These are phyloP conservation scores for Yamadazyma sp. DNA, from an alignment of 1,139 yeast genomes.

Conservation along the genomic window DNA sequence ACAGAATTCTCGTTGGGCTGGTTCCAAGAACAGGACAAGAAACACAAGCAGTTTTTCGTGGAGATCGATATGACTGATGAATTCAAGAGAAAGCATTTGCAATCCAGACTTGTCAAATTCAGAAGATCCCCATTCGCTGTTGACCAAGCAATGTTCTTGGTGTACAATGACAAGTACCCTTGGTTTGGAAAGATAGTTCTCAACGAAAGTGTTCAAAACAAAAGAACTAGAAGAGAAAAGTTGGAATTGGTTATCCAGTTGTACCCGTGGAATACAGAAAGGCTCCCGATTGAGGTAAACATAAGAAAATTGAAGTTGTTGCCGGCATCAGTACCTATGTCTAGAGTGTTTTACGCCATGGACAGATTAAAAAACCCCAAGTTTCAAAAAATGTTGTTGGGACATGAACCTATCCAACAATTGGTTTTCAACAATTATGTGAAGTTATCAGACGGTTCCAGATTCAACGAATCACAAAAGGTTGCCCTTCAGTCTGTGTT, in stretches of 20 bases:
- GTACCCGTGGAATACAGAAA: slow-evolving; percentile 56
- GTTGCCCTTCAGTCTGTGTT: slow-evolving; percentile 67
- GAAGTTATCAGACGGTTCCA: slow-evolving; percentile 42
- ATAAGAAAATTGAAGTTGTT: slow-evolving; percentile 46
- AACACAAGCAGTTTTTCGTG: slow-evolving; percentile 38
- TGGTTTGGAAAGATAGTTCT: slow-evolving; percentile 51
- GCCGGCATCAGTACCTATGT: slow-evolving; percentile 64
- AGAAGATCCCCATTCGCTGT: slow-evolving; percentile 49
- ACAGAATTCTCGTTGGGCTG: slow-evolving; percentile 48
- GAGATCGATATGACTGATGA: slow-evolving; percentile 39
- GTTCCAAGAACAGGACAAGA: slow-evolving; percentile 50
- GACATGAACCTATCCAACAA: slow-evolving; percentile 60
- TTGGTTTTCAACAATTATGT: slow-evolving; percentile 56
- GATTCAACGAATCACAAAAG: slow-evolving; percentile 63
- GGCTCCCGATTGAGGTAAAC: slow-evolving; percentile 46
- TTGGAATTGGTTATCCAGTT: slow-evolving; percentile 51
- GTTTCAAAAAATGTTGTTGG: slow-evolving; percentile 59
- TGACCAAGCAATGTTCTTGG: slow-evolving; percentile 48
- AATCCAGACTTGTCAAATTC: slow-evolving; percentile 39
- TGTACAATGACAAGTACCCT: slow-evolving; percentile 37
- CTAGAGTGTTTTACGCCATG: slow-evolving; percentile 66
- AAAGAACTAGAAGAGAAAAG: slow-evolving; percentile 20
- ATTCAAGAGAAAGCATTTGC: slow-evolving; percentile 41
- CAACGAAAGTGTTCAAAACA: slow-evolving; percentile 29
- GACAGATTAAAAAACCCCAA: slow-evolving; percentile 55